Conservation (phyloP, 441 rosid species). For the Euphorbia schlechtendalii region DNA sequence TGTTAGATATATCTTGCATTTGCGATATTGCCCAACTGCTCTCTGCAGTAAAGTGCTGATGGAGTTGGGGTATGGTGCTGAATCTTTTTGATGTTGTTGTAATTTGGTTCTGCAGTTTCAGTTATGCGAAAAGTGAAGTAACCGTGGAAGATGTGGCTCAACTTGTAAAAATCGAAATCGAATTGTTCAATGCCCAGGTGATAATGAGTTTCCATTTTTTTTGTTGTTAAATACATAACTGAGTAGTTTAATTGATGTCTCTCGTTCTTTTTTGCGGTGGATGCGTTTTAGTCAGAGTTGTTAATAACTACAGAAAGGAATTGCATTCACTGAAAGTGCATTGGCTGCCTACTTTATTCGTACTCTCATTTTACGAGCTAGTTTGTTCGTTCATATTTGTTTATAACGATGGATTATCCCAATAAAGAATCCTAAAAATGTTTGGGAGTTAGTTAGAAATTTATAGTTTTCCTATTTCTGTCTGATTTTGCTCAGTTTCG, state of each 20-base stretch:
- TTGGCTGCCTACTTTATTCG: slow-evolving; percentile 90
- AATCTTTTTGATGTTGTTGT: background rate
- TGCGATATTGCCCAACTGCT: slow-evolving; percentile 54
- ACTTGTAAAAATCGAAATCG: slow-evolving; percentile 62
- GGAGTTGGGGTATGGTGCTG: background rate
- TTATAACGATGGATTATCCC: background rate
- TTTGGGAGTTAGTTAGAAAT: no score
- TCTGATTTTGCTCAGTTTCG: background rate
- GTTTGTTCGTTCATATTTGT: background rate
- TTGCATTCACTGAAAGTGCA: slow-evolving; percentile 54
- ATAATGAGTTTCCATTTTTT: slow-evolving; percentile 6
- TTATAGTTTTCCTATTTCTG: background rate
- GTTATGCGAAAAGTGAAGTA: slow-evolving; percentile 89
- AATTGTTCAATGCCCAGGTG: slow-evolving; percentile 82
- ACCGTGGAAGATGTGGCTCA: slow-evolving; percentile 66
- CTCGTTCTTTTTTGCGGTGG: slow-evolving; percentile 19
- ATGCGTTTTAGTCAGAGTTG: slow-evolving; percentile 62
- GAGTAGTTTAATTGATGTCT: slow-evolving; percentile 10
- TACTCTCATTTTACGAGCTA: slow-evolving; percentile 74
- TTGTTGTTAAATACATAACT: slow-evolving; percentile 19
- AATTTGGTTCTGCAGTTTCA: slow-evolving; percentile 43
- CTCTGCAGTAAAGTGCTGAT: slow-evolving; percentile 54
- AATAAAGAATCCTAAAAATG: no score
- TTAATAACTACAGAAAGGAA: slow-evolving; percentile 75
- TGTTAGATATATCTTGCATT: slow-evolving; percentile 54